These are phyloP conservation scores for Kodamaea laetipori DNA, from an alignment of 805 yeast species.

Conservation along the genomic window DNA sequence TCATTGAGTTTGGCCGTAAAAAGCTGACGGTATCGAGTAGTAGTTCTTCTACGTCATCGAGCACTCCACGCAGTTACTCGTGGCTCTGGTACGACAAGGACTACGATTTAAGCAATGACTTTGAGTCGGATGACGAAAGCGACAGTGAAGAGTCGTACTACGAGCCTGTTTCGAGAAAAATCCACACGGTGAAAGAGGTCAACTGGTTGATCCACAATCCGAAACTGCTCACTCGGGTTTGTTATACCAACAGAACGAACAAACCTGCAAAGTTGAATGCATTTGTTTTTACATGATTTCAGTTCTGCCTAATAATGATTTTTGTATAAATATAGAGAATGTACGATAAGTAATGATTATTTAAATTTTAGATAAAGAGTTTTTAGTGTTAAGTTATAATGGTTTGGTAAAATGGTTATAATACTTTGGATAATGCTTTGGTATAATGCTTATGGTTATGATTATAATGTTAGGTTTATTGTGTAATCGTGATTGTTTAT, in stretches of 20 bases:
- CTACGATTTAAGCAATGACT: conserved; percentile 22
- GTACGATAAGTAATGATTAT: too few species aligned
- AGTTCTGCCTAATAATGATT: not conserved
- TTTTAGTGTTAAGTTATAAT: too few species aligned
- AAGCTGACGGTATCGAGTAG: conserved; percentile 1
- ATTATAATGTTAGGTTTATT: too few species aligned
- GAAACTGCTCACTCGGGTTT: conserved; percentile 20
- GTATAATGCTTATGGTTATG: too few species aligned
- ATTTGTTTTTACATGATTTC: conserved; percentile 14
- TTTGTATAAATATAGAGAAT: too few species aligned
- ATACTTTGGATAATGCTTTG: too few species aligned
- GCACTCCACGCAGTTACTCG: conserved; percentile 16
- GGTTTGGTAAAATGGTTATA: too few species aligned
- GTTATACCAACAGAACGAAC: conserved; percentile 26
- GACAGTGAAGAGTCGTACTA: conserved; percentile 11
- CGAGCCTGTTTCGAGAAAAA: conserved; percentile 6
- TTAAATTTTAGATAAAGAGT: too few species aligned
- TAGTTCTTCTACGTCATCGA: conserved; percentile 1
- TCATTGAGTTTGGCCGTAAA: conserved; percentile 15
- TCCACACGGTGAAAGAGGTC: conserved; percentile 26
- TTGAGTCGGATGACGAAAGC: conserved; percentile 21
- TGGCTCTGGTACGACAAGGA: conserved; percentile 40
- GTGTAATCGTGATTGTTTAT: too few species aligned
- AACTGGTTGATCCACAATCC: conserved; percentile 22
- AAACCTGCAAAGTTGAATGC: conserved; percentile 19